Evolutionary conservation across 495 filamentous ascomycete species (phyloP).

Genomic region (Thermothielavioides terrestris): DNA sequence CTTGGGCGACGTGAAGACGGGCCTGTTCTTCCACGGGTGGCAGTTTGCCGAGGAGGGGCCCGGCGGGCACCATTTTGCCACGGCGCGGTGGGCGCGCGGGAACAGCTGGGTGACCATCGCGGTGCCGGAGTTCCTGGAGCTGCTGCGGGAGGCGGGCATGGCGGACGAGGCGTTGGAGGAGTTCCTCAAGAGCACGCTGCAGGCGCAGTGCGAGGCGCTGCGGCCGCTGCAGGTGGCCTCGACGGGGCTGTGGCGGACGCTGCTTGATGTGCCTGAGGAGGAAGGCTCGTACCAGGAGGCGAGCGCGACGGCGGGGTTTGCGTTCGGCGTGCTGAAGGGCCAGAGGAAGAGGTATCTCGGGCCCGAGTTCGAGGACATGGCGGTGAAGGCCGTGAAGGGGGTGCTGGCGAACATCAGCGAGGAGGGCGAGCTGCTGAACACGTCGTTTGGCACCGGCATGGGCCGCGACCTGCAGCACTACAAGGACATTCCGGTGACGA

Average conservation of each 20-base stretch:
- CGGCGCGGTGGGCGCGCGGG: slow-evolving; percentile 59
- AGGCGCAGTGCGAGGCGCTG: slow-evolving; percentile 55
- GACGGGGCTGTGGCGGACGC: slow-evolving; percentile 57
- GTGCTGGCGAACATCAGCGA: slow-evolving; percentile 51
- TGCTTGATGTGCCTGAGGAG: slow-evolving; percentile 50
- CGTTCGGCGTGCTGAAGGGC: slow-evolving; percentile 65
- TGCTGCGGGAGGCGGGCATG: slow-evolving; percentile 45
- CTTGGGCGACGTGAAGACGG: slow-evolving; percentile 56
- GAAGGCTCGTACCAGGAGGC: slow-evolving; percentile 58
- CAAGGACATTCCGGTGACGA: slow-evolving; percentile 56
- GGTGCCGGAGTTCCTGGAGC: slow-evolving; percentile 62
- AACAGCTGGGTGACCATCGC: slow-evolving; percentile 64
- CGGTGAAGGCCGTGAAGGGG: slow-evolving; percentile 51
- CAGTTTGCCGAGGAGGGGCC: slow-evolving; percentile 45
- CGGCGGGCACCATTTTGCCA: slow-evolving; percentile 60
- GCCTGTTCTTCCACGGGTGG: slow-evolving; percentile 71
- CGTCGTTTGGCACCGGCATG: slow-evolving; percentile 68
- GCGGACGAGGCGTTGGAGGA: slow-evolving; percentile 48
- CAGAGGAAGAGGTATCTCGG: slow-evolving; percentile 57
- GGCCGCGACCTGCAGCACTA: slow-evolving; percentile 59
- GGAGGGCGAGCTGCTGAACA: slow-evolving; percentile 56
- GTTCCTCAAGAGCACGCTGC: slow-evolving; percentile 52
- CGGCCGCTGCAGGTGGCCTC: slow-evolving; percentile 41
- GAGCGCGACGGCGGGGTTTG: slow-evolving; percentile 67
- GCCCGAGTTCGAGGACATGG: slow-evolving; percentile 35